Evolutionary conservation across 2,329 filamentous ascomycete species (phyloP).

Genomic region (Emmonsia crescens): DNA sequence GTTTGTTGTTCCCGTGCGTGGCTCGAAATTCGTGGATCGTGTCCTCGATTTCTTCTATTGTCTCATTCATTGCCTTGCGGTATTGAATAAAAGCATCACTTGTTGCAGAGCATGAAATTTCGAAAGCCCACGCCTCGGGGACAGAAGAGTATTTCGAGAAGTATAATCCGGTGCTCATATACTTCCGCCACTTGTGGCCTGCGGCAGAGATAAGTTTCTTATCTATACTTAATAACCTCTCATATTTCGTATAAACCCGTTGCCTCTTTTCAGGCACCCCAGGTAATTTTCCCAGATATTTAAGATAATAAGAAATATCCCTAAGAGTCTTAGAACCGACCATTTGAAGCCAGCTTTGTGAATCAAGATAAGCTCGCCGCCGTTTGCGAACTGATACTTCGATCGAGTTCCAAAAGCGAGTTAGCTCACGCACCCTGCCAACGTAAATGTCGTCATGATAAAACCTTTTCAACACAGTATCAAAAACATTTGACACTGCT

Average conservation of each 20-base stretch:
- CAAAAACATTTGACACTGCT: neutral
- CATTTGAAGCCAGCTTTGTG: neutral
- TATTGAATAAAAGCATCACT: neutral
- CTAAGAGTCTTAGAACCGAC: neutral
- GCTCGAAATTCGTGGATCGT: neutral
- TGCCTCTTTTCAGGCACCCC: neutral
- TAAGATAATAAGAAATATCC: neutral
- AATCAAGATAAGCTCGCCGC: neutral
- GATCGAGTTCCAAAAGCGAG: neutral
- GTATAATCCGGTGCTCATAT: neutral
- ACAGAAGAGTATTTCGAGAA: neutral
- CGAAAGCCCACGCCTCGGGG: neutral
- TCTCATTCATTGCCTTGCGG: neutral
- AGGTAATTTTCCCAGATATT: neutral
- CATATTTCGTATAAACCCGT: neutral
- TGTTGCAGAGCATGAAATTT: neutral
- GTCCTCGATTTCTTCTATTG: neutral
- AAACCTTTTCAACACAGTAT: neutral
- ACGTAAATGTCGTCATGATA: neutral
- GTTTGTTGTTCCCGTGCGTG: neutral
- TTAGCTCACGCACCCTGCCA: neutral
- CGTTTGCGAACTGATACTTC: neutral
- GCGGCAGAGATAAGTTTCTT: neutral
- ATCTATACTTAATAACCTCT: neutral
- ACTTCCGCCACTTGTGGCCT: neutral